Evolutionary conservation across 106 monocot genomes (phyloP).

Genomic region (Allium cepa): DNA sequence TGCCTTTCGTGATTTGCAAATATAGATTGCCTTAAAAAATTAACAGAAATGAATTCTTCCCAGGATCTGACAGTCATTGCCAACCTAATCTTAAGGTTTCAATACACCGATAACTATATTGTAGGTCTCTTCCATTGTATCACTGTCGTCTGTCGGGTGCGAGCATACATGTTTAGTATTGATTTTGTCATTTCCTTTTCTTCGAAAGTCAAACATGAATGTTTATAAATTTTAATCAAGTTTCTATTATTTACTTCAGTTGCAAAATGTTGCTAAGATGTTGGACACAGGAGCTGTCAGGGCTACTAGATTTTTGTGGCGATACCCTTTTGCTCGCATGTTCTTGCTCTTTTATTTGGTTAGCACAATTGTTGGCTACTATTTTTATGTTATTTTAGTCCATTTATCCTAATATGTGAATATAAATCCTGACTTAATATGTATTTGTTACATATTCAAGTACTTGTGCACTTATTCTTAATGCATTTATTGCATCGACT

Average conservation of each 20-base stretch:
- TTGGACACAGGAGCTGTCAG: constrained; percentile 92
- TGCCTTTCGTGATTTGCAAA: no score
- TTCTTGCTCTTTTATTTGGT: constrained; percentile 90
- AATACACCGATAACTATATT: constrained; percentile 15
- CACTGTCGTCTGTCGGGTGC: constrained; percentile 84
- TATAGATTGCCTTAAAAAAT: no score
- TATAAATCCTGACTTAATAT: no score
- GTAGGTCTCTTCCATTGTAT: constrained; percentile 86
- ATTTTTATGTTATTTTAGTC: no score
- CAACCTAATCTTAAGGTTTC: no score
- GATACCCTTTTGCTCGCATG: constrained; percentile 81
- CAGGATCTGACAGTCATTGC: no score
- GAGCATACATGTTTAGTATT: constrained; percentile 48
- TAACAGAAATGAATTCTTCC: no score
- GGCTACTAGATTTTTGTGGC: constrained; percentile 94
- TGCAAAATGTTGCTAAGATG: constrained; percentile 87
- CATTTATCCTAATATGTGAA: no score
- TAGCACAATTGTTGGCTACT: constrained; percentile 2
- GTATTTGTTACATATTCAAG: constrained; percentile 25
- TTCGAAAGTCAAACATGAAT: no score
- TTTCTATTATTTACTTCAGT: constrained; percentile 29
- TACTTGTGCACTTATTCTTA: constrained; percentile 95
- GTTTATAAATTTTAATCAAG: no score
- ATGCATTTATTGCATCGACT: constrained; percentile 90
- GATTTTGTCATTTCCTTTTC: no score